Conservation (phyloP, 192 early-diverging fungal genomes). For the Coemansia sp. region DNA sequence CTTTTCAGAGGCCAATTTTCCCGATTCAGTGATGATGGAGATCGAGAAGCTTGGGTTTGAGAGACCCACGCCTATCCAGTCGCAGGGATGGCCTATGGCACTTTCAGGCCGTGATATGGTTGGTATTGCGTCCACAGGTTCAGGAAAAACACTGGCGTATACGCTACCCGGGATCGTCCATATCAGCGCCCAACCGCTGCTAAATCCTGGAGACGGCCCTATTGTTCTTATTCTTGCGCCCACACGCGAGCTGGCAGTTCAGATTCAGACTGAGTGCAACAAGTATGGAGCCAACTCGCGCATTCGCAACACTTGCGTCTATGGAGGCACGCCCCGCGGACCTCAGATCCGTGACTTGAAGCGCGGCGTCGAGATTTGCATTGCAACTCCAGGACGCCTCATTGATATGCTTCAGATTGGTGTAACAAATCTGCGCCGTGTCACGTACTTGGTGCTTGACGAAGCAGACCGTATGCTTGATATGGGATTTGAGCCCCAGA, state of each 20-base stretch:
- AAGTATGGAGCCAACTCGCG: constrained; percentile 87
- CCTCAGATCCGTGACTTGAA: constrained; percentile 85
- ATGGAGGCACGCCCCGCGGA: constrained; percentile 91
- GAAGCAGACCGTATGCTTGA: constrained; percentile 99
- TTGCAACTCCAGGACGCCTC: constrained; percentile 96
- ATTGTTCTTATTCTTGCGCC: constrained; percentile 95
- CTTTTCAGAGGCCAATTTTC: constrained; percentile 92
- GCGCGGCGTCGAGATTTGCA: constrained; percentile 90
- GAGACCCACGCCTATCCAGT: constrained; percentile 90
- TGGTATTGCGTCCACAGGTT: constrained; percentile 84
- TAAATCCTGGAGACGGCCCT: constrained; percentile 92
- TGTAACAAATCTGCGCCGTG: constrained; percentile 87
- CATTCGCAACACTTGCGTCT: constrained; percentile 93
- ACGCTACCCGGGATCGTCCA: constrained; percentile 95
- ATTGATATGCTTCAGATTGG: constrained; percentile 94
- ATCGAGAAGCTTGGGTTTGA: constrained; percentile 82
- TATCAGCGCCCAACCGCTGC: constrained; percentile 94
- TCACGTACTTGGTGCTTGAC: constrained; percentile 96
- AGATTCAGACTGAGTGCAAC: constrained; percentile 93
- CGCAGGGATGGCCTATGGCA: constrained; percentile 99
- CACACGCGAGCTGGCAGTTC: constrained; percentile 95
- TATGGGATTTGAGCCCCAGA: constrained; percentile 99
- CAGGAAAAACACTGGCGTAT: constrained; percentile 95
- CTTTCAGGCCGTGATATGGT: constrained; percentile 93
- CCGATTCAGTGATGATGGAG: constrained; percentile 86